Percentiles rank a stretch among this genome's conserved stretches.
phyloP scores from a whole-genome alignment of 768 basidiomycete genomes.

The Amanita jacksonii region DNA sequence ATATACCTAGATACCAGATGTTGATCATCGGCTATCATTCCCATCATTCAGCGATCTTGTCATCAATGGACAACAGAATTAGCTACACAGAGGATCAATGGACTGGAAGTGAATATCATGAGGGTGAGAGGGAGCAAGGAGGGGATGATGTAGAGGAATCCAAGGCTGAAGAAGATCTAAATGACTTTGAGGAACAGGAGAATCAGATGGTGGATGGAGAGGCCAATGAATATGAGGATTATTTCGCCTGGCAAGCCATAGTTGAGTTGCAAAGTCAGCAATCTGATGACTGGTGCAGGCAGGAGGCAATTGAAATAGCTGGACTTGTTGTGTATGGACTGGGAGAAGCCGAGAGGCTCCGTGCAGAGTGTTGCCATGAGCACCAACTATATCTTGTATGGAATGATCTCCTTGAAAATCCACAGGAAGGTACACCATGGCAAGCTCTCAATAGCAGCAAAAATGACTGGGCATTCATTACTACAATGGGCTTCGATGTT shows the following conservation, averaged over 20 bases:
- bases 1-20: neutral
- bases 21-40: neutral
- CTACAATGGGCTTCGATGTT: slow-evolving; percentile 22
- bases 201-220: neutral
- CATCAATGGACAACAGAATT: neutral
- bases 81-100: slow-evolving; percentile 2
- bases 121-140: no score
- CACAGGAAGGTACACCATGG: neutral
- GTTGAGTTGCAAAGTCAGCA: neutral
- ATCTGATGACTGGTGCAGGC: neutral
- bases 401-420: neutral
- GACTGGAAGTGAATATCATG: slow-evolving; percentile 1
- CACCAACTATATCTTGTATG: no score
- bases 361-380: no score
- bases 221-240: neutral
- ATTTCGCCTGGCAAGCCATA: slow-evolving; percentile 1
- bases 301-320: slow-evolving; percentile 1
- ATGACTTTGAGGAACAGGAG: slow-evolving; percentile 1
- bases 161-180: neutral
- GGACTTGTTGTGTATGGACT: neutral
- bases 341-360: no score
- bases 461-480: slow-evolving; percentile 9
- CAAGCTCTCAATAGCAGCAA: neutral
- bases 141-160: slow-evolving; percentile 4
- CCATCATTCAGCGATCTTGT: slow-evolving; percentile 1